These are phyloP conservation scores for Candida oleophila DNA, from an alignment of 805 yeast species.

Conservation along the genomic window DNA sequence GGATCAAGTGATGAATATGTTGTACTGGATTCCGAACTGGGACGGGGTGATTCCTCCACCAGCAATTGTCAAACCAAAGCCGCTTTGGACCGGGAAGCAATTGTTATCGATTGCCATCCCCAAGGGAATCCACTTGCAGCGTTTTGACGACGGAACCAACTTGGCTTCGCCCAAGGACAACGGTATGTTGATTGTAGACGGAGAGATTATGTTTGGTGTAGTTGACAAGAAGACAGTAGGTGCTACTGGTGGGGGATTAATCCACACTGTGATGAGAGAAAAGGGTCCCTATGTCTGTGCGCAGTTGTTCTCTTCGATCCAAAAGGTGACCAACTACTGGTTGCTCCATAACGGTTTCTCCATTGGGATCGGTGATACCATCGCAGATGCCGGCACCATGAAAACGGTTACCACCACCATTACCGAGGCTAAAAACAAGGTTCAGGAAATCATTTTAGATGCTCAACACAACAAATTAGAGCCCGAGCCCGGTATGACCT, in stretches of 20 bases:
- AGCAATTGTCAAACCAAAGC: constrained; percentile 89
- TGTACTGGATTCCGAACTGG: constrained; percentile 98
- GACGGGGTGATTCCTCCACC: constrained; percentile 98
- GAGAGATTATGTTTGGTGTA: constrained; percentile 96
- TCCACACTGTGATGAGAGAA: constrained; percentile 96
- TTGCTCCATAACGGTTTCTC: constrained; percentile 94
- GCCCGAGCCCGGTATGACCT: constrained; percentile 99
- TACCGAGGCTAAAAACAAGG: constrained; percentile 89
- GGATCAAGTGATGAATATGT: constrained; percentile 93
- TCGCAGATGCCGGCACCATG: constrained; percentile 97
- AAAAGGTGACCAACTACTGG: constrained; percentile 96
- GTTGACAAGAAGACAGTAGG: constrained; percentile 98
- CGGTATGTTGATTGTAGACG: constrained; percentile 94
- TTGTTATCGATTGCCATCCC: constrained; percentile 91
- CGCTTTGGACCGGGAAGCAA: constrained; percentile 98
- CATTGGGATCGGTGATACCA: constrained; percentile 99
- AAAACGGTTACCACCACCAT: constrained; percentile 89
- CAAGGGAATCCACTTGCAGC: constrained; percentile 89
- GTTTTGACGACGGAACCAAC: constrained; percentile 89
- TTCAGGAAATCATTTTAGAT: constrained; percentile 87
- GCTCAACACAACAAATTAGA: constrained; percentile 87
- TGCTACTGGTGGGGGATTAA: constrained; percentile 96
- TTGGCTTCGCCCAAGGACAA: constrained; percentile 83
- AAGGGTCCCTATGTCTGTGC: constrained; percentile 93
- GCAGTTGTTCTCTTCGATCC: constrained; percentile 84